Evolutionary conservation across 495 filamentous ascomycete species (phyloP), one percentile per base, ranked within the genome.

Genomic region (Aspergillus ostianus): DNA sequence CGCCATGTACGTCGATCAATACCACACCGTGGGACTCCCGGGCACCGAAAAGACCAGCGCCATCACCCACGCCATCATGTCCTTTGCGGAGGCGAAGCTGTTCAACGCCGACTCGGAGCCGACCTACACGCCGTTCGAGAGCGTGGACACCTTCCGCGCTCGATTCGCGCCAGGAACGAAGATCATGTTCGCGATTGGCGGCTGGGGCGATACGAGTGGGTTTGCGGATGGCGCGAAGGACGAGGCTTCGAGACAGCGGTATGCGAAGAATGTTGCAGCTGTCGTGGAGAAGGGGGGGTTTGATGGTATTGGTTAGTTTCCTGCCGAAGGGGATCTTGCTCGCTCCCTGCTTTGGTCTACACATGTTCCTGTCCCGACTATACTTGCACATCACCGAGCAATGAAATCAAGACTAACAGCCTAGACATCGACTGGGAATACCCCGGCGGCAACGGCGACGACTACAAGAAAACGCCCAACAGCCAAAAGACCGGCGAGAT

Each of bases 371-470:
- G n/a, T n/a, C n/a, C n/a, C n/a, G n/a, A n/a, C n/a, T n/a, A n/a
- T n/a, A n/a, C n/a, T n/a, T n/a, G n/a, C n/a, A n/a, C n/a, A n/a
- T n/a, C n/a, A n/a, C n/a, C n/a, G n/a, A n/a, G n/a, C n/a, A n/a
- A n/a, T n/a, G n/a, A n/a, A n/a, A n/a, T n/a, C n/a, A n/a, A n/a
- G n/a, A n/a, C 19, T 57, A 48, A 56, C 32, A 7, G 47, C 77
- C 72, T 84, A 69, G 89, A 92, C 59, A 84, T 91, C 56, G 88
- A 92, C 66, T 92, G 89, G 89, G 88, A 92, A 63, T 92, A 91
- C 67, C 88, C 89, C 2, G 88, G 87, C 30, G 89, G 89, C 47
- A 91, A 92, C 67, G 89, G 89, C 21, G 81, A 87, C 52, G 87
- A 91, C 70, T 92, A 91, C 77, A 90, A 87, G 58, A 61, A 80